phyloP scores from a whole-genome alignment of 1,284 basidiomycete genomes.

The Takashimella tepidaria region DNA sequence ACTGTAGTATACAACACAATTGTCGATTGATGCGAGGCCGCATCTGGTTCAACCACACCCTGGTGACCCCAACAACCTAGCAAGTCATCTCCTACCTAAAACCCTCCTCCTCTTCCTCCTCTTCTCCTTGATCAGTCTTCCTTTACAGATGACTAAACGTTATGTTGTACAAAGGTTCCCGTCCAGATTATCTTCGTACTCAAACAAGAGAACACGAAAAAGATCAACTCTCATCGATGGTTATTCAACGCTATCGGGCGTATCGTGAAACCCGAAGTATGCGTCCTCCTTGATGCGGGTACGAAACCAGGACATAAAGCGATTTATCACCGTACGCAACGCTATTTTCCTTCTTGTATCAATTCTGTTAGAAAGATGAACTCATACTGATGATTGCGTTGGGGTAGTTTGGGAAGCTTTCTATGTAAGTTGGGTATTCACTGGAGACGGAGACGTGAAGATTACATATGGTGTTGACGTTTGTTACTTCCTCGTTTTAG shows the following conservation, averaged over 20 bases:
- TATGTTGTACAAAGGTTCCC: conserved; percentile 54
- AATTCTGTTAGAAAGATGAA: no score
- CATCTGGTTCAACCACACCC: conserved; percentile 83
- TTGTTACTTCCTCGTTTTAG: conserved; percentile 18
- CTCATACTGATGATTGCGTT: background rate
- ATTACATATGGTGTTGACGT: no score
- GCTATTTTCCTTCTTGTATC: background rate
- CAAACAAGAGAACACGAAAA: conserved; percentile 96
- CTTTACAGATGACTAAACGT: background rate
- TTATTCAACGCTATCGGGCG: conserved; percentile 92
- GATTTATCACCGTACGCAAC: conserved; percentile 71
- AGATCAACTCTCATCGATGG: conserved; percentile 90
- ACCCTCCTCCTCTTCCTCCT: background rate
- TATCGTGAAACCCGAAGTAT: conserved; percentile 80
- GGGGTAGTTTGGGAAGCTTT: conserved; percentile 73
- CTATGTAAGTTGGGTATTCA: no score
- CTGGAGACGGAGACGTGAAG: no score
- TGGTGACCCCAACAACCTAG: conserved; percentile 82
- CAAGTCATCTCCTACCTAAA: conserved; percentile 2
- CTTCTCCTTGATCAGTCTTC: no score
- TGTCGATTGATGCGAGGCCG: conserved; percentile 84
- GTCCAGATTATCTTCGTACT: conserved; percentile 93
- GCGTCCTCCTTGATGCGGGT: conserved; percentile 86
- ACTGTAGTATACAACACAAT: conserved; percentile 74
- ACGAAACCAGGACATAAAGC: conserved; percentile 96